Percentiles rank a stretch among this genome's conserved stretches.
Conservation (phyloP, 768 basidiomycete genomes). For the Leccinum incarnatum region DNA sequence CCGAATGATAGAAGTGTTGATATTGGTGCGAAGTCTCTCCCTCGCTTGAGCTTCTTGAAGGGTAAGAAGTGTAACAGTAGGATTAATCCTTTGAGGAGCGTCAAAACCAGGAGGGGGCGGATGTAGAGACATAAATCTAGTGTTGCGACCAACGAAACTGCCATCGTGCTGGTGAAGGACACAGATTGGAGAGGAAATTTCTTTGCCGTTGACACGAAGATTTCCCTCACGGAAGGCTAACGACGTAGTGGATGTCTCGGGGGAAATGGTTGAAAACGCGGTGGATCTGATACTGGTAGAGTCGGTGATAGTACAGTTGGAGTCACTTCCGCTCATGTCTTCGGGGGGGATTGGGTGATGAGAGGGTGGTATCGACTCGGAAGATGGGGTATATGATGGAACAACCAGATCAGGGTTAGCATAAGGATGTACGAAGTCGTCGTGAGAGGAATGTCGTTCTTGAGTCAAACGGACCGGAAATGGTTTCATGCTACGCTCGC, state of each 20-base stretch:
- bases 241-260: slow-evolving; percentile 34
- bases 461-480: slow-evolving; percentile 31
- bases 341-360: slow-evolving; percentile 31
- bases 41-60: slow-evolving; percentile 75
- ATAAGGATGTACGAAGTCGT: slow-evolving; percentile 63
- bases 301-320: slow-evolving; percentile 51
- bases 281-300: slow-evolving; percentile 38
- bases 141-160: slow-evolving; percentile 29
- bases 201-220: slow-evolving; percentile 42
- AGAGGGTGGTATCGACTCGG: slow-evolving; percentile 28
- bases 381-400: slow-evolving; percentile 32
- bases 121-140: slow-evolving; percentile 33
- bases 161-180: slow-evolving; percentile 32
- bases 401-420: slow-evolving; percentile 71
- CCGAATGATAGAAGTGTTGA: slow-evolving; percentile 28
- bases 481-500: slow-evolving; percentile 14
- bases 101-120: slow-evolving; percentile 32
- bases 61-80: slow-evolving; percentile 66
- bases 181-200: slow-evolving; percentile 56
- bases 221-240: slow-evolving; percentile 21
- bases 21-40: slow-evolving; percentile 56
- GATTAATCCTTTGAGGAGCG: slow-evolving; percentile 52
- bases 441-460: slow-evolving; percentile 32
- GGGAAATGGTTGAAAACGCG: slow-evolving; percentile 33
- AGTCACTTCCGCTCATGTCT: slow-evolving; percentile 46